phyloP scores from a whole-genome alignment of 345 rosid genomes.

The Schrenkiella parvula region DNA sequence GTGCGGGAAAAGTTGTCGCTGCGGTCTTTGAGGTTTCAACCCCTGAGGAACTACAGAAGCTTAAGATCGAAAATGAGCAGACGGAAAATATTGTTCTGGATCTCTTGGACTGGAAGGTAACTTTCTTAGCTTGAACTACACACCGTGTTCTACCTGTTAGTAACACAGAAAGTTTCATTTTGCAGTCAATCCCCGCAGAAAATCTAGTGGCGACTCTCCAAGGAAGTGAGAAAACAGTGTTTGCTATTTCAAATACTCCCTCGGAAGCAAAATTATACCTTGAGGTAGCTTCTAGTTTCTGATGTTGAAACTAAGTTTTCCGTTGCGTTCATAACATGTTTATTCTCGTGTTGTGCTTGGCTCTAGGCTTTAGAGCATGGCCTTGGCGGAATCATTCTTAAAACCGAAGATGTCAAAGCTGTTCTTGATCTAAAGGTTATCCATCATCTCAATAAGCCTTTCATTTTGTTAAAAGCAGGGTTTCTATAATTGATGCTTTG shows the following conservation, averaged over 20 bases:
- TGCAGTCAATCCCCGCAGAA: slow-evolving; percentile 80
- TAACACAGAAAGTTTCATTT: neutral
- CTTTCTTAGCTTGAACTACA: neutral
- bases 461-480: neutral
- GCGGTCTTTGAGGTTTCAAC: slow-evolving; percentile 50
- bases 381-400: slow-evolving; percentile 70
- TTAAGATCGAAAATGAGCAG: slow-evolving; percentile 45
- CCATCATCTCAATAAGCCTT: neutral
- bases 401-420: slow-evolving; percentile 52
- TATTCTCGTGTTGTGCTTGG: neutral
- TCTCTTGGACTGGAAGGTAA: slow-evolving; percentile 81
- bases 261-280: slow-evolving; percentile 66
- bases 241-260: slow-evolving; percentile 60
- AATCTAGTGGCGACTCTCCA: slow-evolving; percentile 80
- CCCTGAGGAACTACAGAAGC: slow-evolving; percentile 53
- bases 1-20: slow-evolving; percentile 45
- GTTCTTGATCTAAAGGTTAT: slow-evolving; percentile 68
- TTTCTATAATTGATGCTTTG: slow-evolving; percentile 5
- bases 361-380: slow-evolving; percentile 83
- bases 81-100: slow-evolving; percentile 53
- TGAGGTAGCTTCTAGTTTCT: slow-evolving; percentile 46
- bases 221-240: slow-evolving; percentile 66
- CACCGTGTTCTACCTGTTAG: neutral
- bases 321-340: neutral
- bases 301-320: neutral